These are phyloP conservation scores for Sporothrix sp. DNA, from an alignment of 2,329 filamentous ascomycete species.

Conservation along the genomic window DNA sequence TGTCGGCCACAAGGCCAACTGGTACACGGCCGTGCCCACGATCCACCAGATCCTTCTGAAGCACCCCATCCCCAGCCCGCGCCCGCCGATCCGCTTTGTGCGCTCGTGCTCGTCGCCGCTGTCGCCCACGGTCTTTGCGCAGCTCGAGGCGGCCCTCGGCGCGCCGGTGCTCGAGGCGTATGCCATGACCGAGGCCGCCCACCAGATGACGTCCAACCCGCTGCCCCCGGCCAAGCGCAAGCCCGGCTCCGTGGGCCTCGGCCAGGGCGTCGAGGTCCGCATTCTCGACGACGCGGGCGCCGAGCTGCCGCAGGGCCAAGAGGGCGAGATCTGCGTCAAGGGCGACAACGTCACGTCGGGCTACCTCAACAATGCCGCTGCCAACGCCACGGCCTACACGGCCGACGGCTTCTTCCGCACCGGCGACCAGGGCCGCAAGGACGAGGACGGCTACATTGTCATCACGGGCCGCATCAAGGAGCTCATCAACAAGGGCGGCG, in stretches of 20 bases:
- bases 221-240: constrained; percentile 62
- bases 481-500: constrained; percentile 81
- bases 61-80: constrained; percentile 55
- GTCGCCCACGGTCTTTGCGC: constrained; percentile 70
- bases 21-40: constrained; percentile 89
- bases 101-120: constrained; percentile 78
- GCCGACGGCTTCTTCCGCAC: constrained; percentile 76
- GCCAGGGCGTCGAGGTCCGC: constrained; percentile 71
- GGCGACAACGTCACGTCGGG: constrained; percentile 78
- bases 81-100: constrained; percentile 73
- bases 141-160: constrained; percentile 64
- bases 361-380: constrained; percentile 72
- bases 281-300: constrained; percentile 64
- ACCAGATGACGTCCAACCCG: constrained; percentile 74
- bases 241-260: constrained; percentile 73
- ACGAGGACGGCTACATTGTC: constrained; percentile 69
- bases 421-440: constrained; percentile 74
- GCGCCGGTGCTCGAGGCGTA: constrained; percentile 84
- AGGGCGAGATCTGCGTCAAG: constrained; percentile 74
- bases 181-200: constrained; percentile 84
- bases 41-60: constrained; percentile 85
- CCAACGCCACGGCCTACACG: constrained; percentile 66
- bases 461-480: constrained; percentile 93
- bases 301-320: constrained; percentile 56
- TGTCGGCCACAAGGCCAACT: constrained; percentile 63